phyloP scores from a whole-genome alignment of 1,284 basidiomycete species.

The Tilletia walkeri region DNA sequence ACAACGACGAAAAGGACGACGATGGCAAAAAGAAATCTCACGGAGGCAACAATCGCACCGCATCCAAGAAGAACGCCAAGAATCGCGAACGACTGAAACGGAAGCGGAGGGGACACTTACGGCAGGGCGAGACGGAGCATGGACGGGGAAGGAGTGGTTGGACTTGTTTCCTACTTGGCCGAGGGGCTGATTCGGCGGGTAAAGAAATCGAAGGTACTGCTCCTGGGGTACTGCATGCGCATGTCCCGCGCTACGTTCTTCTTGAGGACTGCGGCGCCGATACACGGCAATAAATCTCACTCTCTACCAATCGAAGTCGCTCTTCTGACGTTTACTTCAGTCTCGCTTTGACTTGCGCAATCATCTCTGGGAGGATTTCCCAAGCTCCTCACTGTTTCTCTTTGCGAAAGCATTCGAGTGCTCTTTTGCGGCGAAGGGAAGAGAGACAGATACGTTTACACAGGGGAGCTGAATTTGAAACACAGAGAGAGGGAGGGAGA shows the following conservation, averaged over 20 bases:
- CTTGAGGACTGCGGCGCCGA: background rate
- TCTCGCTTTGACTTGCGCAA: too few relatives aligned
- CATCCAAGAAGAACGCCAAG: conserved; percentile 5
- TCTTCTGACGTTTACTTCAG: too few relatives aligned
- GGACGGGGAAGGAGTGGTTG: background rate
- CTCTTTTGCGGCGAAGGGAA: too few relatives aligned
- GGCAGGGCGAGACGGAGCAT: conserved; percentile 11
- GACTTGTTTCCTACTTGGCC: background rate
- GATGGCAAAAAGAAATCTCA: too few relatives aligned
- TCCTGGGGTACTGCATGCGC: background rate
- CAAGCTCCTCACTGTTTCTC: background rate
- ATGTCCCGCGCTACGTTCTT: background rate
- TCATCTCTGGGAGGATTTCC: too few relatives aligned
- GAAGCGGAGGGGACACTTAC: background rate
- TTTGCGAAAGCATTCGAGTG: background rate
- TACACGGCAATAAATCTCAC: background rate
- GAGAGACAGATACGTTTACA: too few relatives aligned
- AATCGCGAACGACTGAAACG: conserved; percentile 10
- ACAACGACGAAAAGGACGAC: background rate
- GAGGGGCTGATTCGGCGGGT: background rate
- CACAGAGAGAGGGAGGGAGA: background rate
- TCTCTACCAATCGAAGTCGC: too few relatives aligned
- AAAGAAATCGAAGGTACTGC: background rate
- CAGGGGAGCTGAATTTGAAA: background rate
- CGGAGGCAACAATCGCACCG: too few relatives aligned